phyloP scores from a whole-genome alignment of 768 basidiomycete species.

The Mycena maculata region DNA sequence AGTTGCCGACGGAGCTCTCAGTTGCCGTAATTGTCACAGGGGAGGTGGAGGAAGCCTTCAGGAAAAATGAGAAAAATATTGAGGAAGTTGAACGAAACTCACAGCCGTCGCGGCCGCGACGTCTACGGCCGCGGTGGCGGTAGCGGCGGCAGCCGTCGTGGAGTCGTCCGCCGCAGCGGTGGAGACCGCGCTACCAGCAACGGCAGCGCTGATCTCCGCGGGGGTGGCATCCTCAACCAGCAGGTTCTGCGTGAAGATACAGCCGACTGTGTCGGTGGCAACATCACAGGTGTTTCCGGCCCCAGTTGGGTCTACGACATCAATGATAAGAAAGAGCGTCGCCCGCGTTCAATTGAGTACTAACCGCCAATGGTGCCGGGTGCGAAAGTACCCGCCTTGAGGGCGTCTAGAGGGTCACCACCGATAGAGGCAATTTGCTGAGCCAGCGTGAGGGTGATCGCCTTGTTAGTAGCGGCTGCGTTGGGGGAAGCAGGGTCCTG shows the following conservation, averaged over 20 bases:
- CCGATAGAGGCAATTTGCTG: constrained; percentile 73
- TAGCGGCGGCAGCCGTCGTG: constrained; percentile 37
- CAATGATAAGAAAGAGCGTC: neutral
- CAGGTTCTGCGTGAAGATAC: constrained; percentile 73
- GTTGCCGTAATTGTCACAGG: constrained; percentile 42
- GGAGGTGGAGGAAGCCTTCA: too few relatives aligned
- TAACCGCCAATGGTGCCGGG: constrained; percentile 59
- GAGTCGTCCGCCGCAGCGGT: constrained; percentile 21
- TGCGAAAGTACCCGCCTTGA: constrained; percentile 72
- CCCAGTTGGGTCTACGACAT: constrained; percentile 53
- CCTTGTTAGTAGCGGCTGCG: constrained; percentile 73
- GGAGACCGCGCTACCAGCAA: constrained; percentile 44
- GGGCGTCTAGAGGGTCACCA: constrained; percentile 66
- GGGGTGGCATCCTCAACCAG: constrained; percentile 59
- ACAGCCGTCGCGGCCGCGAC: too few relatives aligned
- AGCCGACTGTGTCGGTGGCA: constrained; percentile 63
- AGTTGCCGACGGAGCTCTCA: constrained; percentile 50
- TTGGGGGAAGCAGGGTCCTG: constrained; percentile 71
- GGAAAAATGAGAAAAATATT: too few relatives aligned
- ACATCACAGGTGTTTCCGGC: constrained; percentile 68
- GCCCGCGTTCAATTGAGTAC: too few relatives aligned
- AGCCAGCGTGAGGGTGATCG: constrained; percentile 70
- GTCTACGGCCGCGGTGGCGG: constrained; percentile 21
- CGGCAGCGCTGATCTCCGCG: constrained; percentile 68
- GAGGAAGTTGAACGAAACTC: too few relatives aligned